phyloP scores from a whole-genome alignment of 257 asterid genomes.

The Salvia hispanica region DNA sequence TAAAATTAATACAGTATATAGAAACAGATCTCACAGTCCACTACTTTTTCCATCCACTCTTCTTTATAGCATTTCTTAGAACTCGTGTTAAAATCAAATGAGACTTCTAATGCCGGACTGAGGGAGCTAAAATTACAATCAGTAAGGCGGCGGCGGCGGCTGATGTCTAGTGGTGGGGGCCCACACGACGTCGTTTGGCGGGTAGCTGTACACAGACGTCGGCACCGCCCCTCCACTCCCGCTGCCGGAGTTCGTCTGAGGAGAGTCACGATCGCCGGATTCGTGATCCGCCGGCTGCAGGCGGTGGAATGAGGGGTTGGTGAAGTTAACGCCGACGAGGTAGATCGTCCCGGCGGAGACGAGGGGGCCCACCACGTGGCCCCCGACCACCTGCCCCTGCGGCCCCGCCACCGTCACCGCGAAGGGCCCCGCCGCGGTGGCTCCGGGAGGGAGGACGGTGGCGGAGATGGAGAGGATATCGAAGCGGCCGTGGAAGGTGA shows the following conservation, averaged over 20 bases:
- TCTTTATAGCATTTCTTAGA: too few species aligned
- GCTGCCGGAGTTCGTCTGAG: slow-evolving; percentile 19
- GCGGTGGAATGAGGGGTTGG: slow-evolving; percentile 53
- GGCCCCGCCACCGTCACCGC: slow-evolving; percentile 70
- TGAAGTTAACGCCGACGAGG: slow-evolving; percentile 66
- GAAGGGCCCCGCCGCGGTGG: slow-evolving; percentile 41
- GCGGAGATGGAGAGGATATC: slow-evolving; percentile 73
- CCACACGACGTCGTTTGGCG: slow-evolving; percentile 54
- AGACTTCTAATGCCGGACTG: too few species aligned
- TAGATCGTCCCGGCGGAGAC: slow-evolving; percentile 60
- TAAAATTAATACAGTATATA: too few species aligned
- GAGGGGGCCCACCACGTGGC: slow-evolving; percentile 67
- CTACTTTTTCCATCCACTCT: too few species aligned
- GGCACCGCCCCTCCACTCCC: slow-evolving; percentile 22
- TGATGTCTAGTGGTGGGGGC: slow-evolving; percentile 62
- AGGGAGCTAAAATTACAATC: neutral
- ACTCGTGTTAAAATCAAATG: too few species aligned
- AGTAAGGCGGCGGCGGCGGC: slow-evolving; percentile 54
- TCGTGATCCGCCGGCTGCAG: slow-evolving; percentile 46
- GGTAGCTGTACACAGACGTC: slow-evolving; percentile 27
- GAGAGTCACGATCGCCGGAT: slow-evolving; percentile 26
- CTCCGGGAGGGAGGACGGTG: slow-evolving; percentile 45
- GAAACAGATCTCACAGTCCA: too few species aligned
- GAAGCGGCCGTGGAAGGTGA: slow-evolving; percentile 78
- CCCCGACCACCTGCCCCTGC: slow-evolving; percentile 85